A percentile compares a stretch with the other conserved stretches of the same genome.
phyloP scores from a whole-genome alignment of 192 early-diverging fungal genomes.

The Dispira simplex region DNA sequence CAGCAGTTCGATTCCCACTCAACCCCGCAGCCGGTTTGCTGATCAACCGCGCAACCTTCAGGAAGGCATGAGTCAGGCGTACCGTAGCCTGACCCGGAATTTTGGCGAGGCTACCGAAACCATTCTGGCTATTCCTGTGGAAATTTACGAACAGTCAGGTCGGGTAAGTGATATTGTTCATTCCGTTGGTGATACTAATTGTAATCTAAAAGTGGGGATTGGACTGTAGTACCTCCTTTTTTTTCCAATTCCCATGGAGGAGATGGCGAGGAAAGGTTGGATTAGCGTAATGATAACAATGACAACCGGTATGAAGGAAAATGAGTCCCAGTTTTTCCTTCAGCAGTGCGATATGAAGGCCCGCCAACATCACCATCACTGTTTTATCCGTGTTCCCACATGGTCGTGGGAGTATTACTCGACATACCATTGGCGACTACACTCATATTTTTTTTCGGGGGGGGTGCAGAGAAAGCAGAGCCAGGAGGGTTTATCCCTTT shows the following conservation, averaged over 20 bases:
- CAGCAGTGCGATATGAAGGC: no score
- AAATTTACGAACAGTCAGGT: conserved; percentile 49
- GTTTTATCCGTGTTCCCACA: no score
- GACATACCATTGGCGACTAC: no score
- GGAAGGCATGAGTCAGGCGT: conserved; percentile 74
- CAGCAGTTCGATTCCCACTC: conserved; percentile 2
- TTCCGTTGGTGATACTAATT: no score
- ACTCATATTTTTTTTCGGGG: no score
- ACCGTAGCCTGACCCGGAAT: conserved; percentile 62
- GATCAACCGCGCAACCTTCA: conserved; percentile 70
- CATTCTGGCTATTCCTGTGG: conserved; percentile 76
- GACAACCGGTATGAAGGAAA: background rate
- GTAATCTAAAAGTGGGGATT: no score
- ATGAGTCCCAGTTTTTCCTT: no score
- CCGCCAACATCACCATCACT: no score
- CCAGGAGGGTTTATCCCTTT: no score
- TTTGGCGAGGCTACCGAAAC: conserved; percentile 73
- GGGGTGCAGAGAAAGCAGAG: no score
- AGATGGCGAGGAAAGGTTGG: background rate
- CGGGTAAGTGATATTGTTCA: conserved; percentile 6
- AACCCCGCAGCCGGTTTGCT: conserved; percentile 59
- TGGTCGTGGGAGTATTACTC: no score
- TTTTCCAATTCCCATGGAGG: background rate
- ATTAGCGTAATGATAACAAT: background rate
- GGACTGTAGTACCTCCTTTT: conserved; percentile 9